A percentile compares a stretch with the other conserved stretches of the same genome.
Conservation (phyloP, 2,329 filamentous ascomycete genomes). For the Diaporthe ilicicola region DNA sequence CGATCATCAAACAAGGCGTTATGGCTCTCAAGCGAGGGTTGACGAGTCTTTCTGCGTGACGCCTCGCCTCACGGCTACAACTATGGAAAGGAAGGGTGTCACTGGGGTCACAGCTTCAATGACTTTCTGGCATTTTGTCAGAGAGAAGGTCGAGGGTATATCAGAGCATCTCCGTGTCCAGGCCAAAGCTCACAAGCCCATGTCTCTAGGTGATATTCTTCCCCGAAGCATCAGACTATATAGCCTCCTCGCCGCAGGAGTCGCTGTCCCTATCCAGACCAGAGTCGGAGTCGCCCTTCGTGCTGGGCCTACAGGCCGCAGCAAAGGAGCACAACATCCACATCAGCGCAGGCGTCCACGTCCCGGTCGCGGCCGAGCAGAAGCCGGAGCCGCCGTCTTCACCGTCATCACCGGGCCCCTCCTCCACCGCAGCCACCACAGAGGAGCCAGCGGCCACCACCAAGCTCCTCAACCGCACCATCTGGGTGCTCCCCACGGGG, state of each 20-base stretch:
- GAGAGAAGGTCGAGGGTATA: neutral
- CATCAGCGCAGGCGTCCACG: conserved; percentile 90
- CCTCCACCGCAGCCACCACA: conserved; percentile 7
- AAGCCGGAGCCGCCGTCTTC: conserved; percentile 35
- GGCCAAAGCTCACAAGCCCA: neutral
- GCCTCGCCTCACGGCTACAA: neutral
- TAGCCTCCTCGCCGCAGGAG: conserved; percentile 73
- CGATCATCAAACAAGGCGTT: neutral
- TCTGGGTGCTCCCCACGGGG: conserved; percentile 60
- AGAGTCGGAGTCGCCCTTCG: conserved; percentile 73
- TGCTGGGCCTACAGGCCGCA: conserved; percentile 75
- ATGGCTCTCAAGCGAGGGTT: neutral
- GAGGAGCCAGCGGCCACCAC: conserved; percentile 33
- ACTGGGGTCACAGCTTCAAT: neutral
- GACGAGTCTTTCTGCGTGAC: neutral
- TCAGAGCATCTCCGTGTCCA: too few species aligned
- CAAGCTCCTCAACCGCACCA: conserved; percentile 60
- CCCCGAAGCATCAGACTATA: conserved; percentile 92
- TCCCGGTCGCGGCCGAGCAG: conserved; percentile 60
- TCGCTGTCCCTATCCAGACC: conserved; percentile 76
- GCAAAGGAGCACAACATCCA: conserved; percentile 71
- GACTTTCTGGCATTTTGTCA: neutral
- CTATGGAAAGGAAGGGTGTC: too few species aligned
- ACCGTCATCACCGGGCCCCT: neutral
- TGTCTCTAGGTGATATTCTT: conserved; percentile 70